phyloP scores from a whole-genome alignment of 306 rosid species.

The Castanea mollissima region DNA sequence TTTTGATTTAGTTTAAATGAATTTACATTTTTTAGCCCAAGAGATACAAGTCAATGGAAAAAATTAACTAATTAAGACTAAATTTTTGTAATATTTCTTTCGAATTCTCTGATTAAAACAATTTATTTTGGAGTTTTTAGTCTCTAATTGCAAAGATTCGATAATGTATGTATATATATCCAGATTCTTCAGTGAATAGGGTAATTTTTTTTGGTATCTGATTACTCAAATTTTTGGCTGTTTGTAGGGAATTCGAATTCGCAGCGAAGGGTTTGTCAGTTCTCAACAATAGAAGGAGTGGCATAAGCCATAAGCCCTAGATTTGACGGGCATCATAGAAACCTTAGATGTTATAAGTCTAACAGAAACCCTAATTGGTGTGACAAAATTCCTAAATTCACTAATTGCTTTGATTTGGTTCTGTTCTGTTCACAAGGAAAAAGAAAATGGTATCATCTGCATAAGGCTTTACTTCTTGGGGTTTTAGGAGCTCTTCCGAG shows the following conservation, averaged over 20 bases:
- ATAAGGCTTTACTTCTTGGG: conserved; percentile 20
- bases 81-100: not conserved
- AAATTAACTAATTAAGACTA: not conserved
- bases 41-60: not conserved
- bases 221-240: not conserved
- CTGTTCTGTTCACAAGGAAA: conserved; percentile 18
- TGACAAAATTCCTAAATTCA: conserved; percentile 14
- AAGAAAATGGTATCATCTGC: conserved; percentile 5
- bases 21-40: not conserved
- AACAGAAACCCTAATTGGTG: conserved; percentile 10
- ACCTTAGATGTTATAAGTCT: not conserved
- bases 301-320: not conserved
- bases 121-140: not conserved
- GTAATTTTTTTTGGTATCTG: not conserved
- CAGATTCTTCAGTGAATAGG: not conserved
- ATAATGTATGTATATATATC: not conserved
- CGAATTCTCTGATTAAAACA: not conserved
- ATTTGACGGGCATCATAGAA: not conserved
- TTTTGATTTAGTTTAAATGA: not conserved
- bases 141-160: not conserved
- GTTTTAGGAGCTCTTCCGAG: not conserved
- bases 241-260: conserved; percentile 40
- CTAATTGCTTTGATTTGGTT: conserved; percentile 21
- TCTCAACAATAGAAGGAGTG: not conserved
- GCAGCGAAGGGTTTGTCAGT: conserved; percentile 8